Base-by-base conservation (phyloP, 1,284 basidiomycete genomes). In the Prillingera fragicola region DNA sequence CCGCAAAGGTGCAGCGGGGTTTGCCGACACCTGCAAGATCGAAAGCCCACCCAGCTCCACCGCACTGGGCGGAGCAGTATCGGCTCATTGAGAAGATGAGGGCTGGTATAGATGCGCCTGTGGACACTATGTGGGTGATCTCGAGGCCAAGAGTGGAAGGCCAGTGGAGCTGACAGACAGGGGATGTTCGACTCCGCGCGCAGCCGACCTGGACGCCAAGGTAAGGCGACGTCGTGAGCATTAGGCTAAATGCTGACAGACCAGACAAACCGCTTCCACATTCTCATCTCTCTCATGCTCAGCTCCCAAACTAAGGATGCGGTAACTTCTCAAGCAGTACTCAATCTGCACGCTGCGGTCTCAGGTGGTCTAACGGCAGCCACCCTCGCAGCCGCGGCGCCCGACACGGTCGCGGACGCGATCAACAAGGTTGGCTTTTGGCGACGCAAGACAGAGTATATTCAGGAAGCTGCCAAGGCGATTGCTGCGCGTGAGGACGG, bases 401-500 rank as follows among this genome's bases (percentile, higher is more conserved):
- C 82, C 2, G 65, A 73, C 2, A 68, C 73, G 3, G 82, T 98
- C 22, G 76, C 82, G 2, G 75, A 78, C 0, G 83, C 85, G 6
- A 94, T 96, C 48, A 77, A 76, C 41, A 92, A 92, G 73, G 90
- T 95, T 3, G 89, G 91, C 0, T 95, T 96, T 63, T 95, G 90
- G 87, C 76, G 85, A 15, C 75, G 85, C 36, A 96, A 96, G 71
- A 85, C 89, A 2, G 74, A 73, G 23, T 76, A 72, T 43, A 78
- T 92, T 48, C 85, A 83, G 58, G 77, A 81, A 55, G 78, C 86
- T 0, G 84, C 88, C 0, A 71, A 77, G 43, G 73, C 87, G n/a
- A 73, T 77, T 13, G 84, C 87, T 46, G 78, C 78, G 41, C 80
- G 39, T n/a, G 57, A 50, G 22, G 41, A 47, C 33, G 68, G 81